phyloP scores from a whole-genome alignment of 192 early-diverging fungal genomes.

The Backusella westeae region DNA sequence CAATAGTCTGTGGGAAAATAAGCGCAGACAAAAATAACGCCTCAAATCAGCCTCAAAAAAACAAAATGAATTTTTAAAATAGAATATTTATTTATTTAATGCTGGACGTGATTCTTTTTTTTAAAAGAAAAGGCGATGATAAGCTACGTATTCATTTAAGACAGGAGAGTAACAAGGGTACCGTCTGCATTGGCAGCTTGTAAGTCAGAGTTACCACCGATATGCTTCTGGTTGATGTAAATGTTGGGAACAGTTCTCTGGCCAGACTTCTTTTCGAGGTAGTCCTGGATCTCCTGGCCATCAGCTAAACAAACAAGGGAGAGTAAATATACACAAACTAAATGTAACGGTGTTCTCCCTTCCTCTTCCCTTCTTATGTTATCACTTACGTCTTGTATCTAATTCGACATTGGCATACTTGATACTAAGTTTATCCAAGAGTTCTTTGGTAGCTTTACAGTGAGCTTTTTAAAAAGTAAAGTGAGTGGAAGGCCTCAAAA shows the following conservation, averaged over 20 bases:
- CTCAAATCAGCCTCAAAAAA: neutral
- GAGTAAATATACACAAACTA: neutral
- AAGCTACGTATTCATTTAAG: neutral
- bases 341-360: neutral
- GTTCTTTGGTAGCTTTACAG: constrained; percentile 52
- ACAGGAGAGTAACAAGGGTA: constrained; percentile 43
- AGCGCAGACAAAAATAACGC: neutral
- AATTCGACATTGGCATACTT: constrained; percentile 52
- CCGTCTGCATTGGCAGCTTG: constrained; percentile 39
- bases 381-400: constrained; percentile 45
- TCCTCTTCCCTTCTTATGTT: neutral
- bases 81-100: neutral
- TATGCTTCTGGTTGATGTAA: constrained; percentile 62
- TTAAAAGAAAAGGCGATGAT: neutral
- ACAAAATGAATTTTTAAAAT: neutral
- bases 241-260: constrained; percentile 77
- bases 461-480: constrained; percentile 37
- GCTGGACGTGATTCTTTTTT: neutral
- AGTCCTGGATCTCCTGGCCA: constrained; percentile 57
- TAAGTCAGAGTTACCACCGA: constrained; percentile 65
- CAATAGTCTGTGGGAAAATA: neutral
- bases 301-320: constrained; percentile 19
- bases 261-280: constrained; percentile 51
- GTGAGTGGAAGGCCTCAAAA: neutral
- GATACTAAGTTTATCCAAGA: constrained; percentile 38